Conservation (phyloP, 345 rosid species). For the Eucalyptus brandiana region DNA sequence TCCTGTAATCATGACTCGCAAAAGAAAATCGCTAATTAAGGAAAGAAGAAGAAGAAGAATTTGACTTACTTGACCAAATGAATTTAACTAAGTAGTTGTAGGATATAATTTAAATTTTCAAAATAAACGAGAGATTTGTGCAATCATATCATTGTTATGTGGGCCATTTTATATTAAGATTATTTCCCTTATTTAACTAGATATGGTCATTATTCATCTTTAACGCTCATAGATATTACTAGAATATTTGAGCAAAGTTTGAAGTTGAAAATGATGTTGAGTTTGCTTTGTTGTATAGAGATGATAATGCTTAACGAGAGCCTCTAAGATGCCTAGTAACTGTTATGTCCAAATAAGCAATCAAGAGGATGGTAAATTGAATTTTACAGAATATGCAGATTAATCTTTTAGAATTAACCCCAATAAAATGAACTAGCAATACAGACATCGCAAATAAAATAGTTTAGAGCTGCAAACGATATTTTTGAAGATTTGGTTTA, state of each 20-base stretch:
- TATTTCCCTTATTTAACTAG: not conserved
- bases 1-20: not conserved
- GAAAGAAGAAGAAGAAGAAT: not conserved
- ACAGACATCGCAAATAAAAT: not conserved
- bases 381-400: not conserved
- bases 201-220: not conserved
- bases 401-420: not conserved
- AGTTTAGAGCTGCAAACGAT: not conserved
- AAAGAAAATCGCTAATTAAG: not conserved
- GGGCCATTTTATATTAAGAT: not conserved
- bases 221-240: not conserved
- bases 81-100: not conserved
- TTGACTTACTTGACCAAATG: not conserved
- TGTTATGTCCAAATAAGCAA: not conserved
- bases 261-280: not conserved
- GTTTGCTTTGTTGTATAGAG: not conserved
- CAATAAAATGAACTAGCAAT: not conserved
- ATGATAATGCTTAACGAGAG: not conserved
- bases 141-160: not conserved
- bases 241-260: not conserved
- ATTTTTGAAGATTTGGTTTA: not conserved
- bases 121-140: not conserved
- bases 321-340: not conserved
- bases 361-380: not conserved
- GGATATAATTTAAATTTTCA: not conserved